Conservation (phyloP, 495 filamentous ascomycete genomes). For the Aspergillus indologenus region DNA sequence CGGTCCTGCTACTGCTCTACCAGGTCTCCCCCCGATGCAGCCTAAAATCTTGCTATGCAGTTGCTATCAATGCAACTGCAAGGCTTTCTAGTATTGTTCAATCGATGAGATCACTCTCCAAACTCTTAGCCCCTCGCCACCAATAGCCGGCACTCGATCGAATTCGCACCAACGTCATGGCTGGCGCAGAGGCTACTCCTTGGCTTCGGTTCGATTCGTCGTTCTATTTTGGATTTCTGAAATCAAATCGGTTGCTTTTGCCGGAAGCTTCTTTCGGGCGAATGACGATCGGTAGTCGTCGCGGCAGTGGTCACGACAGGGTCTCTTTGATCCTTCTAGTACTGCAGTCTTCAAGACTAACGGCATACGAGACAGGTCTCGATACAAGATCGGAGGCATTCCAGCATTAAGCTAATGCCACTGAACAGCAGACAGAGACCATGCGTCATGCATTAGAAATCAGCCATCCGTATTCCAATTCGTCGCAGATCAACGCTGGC, state of each 20-base stretch:
- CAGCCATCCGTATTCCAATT: background rate
- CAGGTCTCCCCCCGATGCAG: background rate
- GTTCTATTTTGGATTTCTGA: background rate
- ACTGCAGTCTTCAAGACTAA: background rate
- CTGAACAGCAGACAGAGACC: background rate
- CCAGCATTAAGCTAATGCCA: background rate
- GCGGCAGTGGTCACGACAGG: background rate
- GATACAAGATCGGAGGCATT: background rate
- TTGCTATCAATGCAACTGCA: background rate
- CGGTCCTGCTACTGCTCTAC: background rate
- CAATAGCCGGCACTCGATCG: background rate
- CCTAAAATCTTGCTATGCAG: conserved; percentile 1
- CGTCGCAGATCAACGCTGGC: background rate
- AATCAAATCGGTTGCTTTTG: background rate
- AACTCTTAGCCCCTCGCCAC: background rate
- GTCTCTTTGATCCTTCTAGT: background rate
- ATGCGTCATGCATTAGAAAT: conserved; percentile 9
- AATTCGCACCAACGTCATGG: background rate
- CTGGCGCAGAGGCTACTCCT: background rate
- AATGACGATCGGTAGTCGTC: background rate
- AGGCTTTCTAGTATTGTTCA: background rate
- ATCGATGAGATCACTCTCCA: background rate
- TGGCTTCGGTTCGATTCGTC: background rate
- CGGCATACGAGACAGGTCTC: background rate
- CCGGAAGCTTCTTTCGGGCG: background rate